phyloP scores from a whole-genome alignment of 345 rosid genomes.

The Cardamine chenopodiifolia region DNA sequence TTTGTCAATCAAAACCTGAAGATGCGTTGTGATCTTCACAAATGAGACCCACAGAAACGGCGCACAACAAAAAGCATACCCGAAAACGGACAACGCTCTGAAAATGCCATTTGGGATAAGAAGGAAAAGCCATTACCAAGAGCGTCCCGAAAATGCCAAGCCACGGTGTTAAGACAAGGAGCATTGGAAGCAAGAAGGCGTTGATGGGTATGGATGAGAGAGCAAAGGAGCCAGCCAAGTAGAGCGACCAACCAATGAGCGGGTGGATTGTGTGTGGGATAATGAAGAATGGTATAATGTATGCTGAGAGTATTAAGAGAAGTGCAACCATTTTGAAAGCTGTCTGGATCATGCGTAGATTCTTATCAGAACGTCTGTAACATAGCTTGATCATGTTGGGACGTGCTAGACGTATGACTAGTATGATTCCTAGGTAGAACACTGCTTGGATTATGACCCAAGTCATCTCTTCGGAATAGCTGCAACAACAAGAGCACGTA shows the following conservation, averaged over 20 bases:
- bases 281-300: conserved; percentile 72
- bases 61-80: conserved; percentile 73
- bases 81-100: conserved; percentile 72
- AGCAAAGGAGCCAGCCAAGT: conserved; percentile 71
- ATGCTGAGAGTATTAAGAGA: conserved; percentile 76
- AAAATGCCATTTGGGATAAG: conserved; percentile 69
- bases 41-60: conserved; percentile 68
- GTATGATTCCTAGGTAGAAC: conserved; percentile 62
- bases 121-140: conserved; percentile 80
- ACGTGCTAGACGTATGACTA: conserved; percentile 64
- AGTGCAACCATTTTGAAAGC: conserved; percentile 61
- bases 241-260: conserved; percentile 74
- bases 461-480: conserved; percentile 77
- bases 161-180: conserved; percentile 64
- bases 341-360: conserved; percentile 53
- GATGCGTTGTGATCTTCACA: conserved; percentile 58
- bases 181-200: conserved; percentile 63
- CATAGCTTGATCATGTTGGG: conserved; percentile 81
- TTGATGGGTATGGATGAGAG: conserved; percentile 66
- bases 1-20: conserved; percentile 72
- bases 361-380: conserved; percentile 65
- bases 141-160: conserved; percentile 69
- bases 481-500: conserved; percentile 29
- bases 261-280: conserved; percentile 89
- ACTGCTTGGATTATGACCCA: conserved; percentile 63